These are phyloP conservation scores for Backusella macrospora DNA, from an alignment of 192 early-diverging fungal genomes.

Conservation along the genomic window DNA sequence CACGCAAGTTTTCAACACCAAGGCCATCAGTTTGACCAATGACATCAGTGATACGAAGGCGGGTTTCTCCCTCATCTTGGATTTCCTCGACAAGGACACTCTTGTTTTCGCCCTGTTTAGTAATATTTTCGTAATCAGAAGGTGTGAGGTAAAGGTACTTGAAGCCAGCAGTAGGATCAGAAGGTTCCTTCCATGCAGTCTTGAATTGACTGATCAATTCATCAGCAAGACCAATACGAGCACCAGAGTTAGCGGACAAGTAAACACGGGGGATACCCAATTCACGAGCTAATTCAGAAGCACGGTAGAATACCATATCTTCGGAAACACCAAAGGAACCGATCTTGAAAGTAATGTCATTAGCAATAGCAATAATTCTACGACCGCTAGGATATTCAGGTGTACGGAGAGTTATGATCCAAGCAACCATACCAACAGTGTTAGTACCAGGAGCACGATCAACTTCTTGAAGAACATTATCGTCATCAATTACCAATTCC, in stretches of 20 bases:
- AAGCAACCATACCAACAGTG: conserved; percentile 96
- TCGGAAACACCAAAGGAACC: conserved; percentile 96
- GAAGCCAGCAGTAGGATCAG: conserved; percentile 85
- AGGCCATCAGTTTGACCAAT: conserved; percentile 88
- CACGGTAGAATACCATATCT: conserved; percentile 91
- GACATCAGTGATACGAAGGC: conserved; percentile 84
- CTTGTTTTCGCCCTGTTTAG: conserved; percentile 62
- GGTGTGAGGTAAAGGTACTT: conserved; percentile 90
- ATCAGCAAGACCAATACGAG: conserved; percentile 95
- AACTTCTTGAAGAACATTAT: conserved; percentile 72
- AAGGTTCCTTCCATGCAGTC: conserved; percentile 81
- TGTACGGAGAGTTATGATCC: conserved; percentile 85
- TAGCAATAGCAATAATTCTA: conserved; percentile 91
- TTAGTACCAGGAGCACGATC: conserved; percentile 87
- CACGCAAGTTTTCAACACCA: conserved; percentile 96
- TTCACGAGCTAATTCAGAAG: conserved; percentile 84
- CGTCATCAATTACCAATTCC: conserved; percentile 90
- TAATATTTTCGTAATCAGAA: conserved; percentile 65
- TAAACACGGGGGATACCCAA: conserved; percentile 92
- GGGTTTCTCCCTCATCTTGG: conserved; percentile 72
- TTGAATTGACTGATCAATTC: conserved; percentile 89
- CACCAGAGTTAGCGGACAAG: conserved; percentile 98
- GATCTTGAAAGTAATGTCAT: conserved; percentile 97
- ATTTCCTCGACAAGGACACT: conserved; percentile 76
- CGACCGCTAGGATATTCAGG: conserved; percentile 92